phyloP scores from a whole-genome alignment of 352 stramenopile genomes.

The Phytopythium mirpurense region DNA sequence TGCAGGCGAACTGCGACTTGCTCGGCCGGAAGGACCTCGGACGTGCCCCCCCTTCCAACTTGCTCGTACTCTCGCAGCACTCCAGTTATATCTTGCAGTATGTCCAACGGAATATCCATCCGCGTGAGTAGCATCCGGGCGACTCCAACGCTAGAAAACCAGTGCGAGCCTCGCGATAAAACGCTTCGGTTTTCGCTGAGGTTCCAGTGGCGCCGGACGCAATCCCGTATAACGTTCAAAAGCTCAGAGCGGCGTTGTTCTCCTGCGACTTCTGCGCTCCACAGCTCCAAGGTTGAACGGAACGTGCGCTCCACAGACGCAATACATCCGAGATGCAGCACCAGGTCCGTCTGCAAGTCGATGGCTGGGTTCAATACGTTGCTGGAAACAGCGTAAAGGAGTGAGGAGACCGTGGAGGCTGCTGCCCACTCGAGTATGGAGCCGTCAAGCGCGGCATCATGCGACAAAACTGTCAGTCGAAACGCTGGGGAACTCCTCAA shows the following conservation, averaged over 20 bases:
- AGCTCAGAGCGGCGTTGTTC: not conserved
- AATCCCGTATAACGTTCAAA: slow-evolving; percentile 23
- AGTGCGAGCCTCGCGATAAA: slow-evolving; percentile 30
- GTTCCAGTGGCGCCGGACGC: slow-evolving; percentile 36
- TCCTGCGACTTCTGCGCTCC: not conserved
- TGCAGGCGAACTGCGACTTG: slow-evolving; percentile 23
- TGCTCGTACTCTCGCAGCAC: slow-evolving; percentile 42
- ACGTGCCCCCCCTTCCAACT: slow-evolving; percentile 15
- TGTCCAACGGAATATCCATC: slow-evolving; percentile 21
- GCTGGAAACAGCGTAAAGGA: slow-evolving; percentile 21
- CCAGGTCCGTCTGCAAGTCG: slow-evolving; percentile 22
- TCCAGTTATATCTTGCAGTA: slow-evolving; percentile 20
- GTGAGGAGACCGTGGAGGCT: slow-evolving; percentile 8
- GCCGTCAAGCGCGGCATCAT: slow-evolving; percentile 20
- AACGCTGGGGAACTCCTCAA: slow-evolving; percentile 24
- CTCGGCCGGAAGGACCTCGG: slow-evolving; percentile 10
- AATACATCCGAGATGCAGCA: slow-evolving; percentile 30
- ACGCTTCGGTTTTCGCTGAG: slow-evolving; percentile 25
- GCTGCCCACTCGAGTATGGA: not conserved
- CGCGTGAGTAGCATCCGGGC: slow-evolving; percentile 24
- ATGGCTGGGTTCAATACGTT: slow-evolving; percentile 20
- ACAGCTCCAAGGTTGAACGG: not conserved
- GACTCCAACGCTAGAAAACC: slow-evolving; percentile 38
- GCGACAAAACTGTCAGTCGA: slow-evolving; percentile 17
- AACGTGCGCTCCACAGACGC: slow-evolving; percentile 18